Evolutionary conservation across 2,329 filamentous ascomycete species (phyloP).

Genomic region (Emydomyces testavorans): DNA sequence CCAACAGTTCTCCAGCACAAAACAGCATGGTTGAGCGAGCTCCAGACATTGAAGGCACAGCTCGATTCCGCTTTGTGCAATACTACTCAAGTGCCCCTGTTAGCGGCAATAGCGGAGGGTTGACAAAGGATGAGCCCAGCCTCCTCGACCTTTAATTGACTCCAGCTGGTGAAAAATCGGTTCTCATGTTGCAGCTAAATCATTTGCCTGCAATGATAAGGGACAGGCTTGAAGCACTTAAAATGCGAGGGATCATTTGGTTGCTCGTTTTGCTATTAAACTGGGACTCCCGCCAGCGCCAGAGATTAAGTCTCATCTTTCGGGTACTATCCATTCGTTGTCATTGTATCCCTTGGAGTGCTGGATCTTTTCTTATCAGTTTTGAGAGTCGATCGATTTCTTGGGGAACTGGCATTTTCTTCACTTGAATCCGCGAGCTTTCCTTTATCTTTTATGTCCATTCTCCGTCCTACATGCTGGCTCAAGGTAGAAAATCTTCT

Average conservation of each 20-base stretch:
- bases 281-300: no score
- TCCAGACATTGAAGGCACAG: conserved; percentile 1
- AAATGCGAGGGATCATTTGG: neutral
- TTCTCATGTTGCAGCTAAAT: neutral
- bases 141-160: conserved; percentile 12
- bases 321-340: no score
- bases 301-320: no score
- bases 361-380: no score
- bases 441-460: no score
- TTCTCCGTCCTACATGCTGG: no score
- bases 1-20: neutral
- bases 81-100: conserved; percentile 6
- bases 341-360: no score
- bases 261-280: no score
- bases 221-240: neutral
- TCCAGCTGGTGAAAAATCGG: neutral
- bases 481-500: no score
- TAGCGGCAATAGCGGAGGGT: neutral
- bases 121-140: conserved; percentile 1
- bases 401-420: no score
- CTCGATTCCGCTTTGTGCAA: conserved; percentile 9
- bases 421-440: no score
- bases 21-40: neutral
- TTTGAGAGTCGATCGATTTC: no score
- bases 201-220: neutral